phyloP scores from a whole-genome alignment of 73 alveolate species.

The Uronychia binucleata region DNA sequence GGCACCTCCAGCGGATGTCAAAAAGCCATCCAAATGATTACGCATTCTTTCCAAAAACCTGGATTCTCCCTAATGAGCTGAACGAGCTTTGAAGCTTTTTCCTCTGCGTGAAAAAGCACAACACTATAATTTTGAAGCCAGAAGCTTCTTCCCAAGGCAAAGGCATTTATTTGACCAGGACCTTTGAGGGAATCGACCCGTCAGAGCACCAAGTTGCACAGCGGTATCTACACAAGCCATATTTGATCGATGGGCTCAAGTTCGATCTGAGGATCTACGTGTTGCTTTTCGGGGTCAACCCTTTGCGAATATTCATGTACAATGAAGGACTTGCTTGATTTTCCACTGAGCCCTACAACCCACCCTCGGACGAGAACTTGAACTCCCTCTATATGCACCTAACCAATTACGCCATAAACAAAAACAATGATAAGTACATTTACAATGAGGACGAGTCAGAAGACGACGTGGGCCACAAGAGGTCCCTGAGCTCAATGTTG shows the following conservation, averaged over 20 bases:
- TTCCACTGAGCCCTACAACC: conserved; percentile 51
- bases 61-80: conserved; percentile 38
- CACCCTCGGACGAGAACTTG: conserved; percentile 1
- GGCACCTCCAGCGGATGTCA: conserved; percentile 41
- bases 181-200: conserved; percentile 3
- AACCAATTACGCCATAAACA: conserved; percentile 48
- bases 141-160: conserved; percentile 38
- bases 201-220: conserved; percentile 63
- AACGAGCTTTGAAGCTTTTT: conserved; percentile 1
- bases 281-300: conserved; percentile 62
- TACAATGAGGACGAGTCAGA: not conserved
- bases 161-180: conserved; percentile 33
- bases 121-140: conserved; percentile 37
- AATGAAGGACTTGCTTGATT: conserved; percentile 74
- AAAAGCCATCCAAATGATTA: conserved; percentile 52
- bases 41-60: conserved; percentile 37
- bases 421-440: conserved; percentile 12
- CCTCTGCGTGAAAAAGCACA: not conserved
- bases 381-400: conserved; percentile 32
- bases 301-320: conserved; percentile 48
- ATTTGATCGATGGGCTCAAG: conserved; percentile 85
- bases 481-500: not conserved
- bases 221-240: conserved; percentile 79
- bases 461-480: conserved; percentile 13
- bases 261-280: conserved; percentile 91